Base-by-base conservation (phyloP, 768 basidiomycete genomes). In the Lepiota subincarnata region DNA sequence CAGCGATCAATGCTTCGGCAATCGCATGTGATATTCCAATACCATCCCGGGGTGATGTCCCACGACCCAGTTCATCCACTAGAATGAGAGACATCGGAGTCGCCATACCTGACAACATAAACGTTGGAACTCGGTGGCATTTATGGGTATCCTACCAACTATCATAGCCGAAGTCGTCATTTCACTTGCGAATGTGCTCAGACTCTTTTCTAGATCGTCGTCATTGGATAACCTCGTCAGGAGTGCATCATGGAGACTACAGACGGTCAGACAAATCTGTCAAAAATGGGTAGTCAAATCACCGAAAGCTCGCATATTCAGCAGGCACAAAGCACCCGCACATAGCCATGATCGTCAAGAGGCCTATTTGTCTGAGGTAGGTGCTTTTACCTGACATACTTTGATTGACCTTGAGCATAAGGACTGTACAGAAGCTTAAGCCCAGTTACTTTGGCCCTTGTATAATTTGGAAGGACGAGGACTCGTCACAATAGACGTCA, bases 111-210 rank as follows among this genome's bases (percentile, higher is more conserved):
- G 57, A 13, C 46, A 28, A 3, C 4, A 22, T 28, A 4, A 56
- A 28, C 19, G 43, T 50, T 12, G 37, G 34, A 13, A 26, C 14
- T 13, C 6, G 28, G n/a, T 7, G 50, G 1, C 4, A 11, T 22
- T 39, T 39, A 38, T 20, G 3, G 14, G 3, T 16, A 6, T 40
- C 66, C 49, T 55, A 84, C 92, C 88, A 42, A 96, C 71, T 50
- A 98, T 93, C 89, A 94, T 93, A 0, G 92, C 89, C 20, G 86
- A 86, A 2, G 89, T 84, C 1, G 87, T 83, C 92, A 99, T 98
- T 70, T 99, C 96, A 58, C 82, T 86, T 1, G 93, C 92, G 69
- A 99, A 99, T 0, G 97, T 98, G 59, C 94, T 97, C 20, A 98
- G 67, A 40, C 80, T 89, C 63, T 84, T 87, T 67, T 96, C 92